These are phyloP conservation scores for Xylariaceae sp. DNA, from an alignment of 2,329 filamentous ascomycete genomes.

Conservation along the genomic window DNA sequence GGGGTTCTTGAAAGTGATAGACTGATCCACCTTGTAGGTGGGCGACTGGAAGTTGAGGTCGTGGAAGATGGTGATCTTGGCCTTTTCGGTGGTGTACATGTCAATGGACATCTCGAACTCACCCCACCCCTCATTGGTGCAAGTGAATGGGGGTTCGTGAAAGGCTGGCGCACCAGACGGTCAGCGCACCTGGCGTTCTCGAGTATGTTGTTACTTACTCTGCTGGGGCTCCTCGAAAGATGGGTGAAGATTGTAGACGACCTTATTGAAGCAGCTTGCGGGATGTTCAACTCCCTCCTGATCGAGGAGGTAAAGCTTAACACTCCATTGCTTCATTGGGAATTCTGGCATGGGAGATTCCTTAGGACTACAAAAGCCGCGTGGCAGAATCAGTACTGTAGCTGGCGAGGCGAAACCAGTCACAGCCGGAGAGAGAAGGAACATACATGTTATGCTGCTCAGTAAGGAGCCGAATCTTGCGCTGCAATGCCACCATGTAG, in stretches of 20 bases:
- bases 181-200: constrained; percentile 23
- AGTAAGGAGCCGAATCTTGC: constrained; percentile 90
- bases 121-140: constrained; percentile 95
- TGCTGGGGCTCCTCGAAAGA: constrained; percentile 88
- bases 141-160: constrained; percentile 84
- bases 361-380: constrained; percentile 65
- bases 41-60: constrained; percentile 89
- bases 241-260: constrained; percentile 89
- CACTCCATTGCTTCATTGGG: constrained; percentile 91
- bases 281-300: constrained; percentile 84
- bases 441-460: constrained; percentile 87
- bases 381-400: constrained; percentile 28
- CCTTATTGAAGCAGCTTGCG: constrained; percentile 88
- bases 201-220: constrained; percentile 61
- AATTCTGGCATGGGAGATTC: constrained; percentile 84
- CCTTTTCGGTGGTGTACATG: constrained; percentile 83
- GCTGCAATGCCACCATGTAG: constrained; percentile 60
- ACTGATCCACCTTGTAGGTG: constrained; percentile 82
- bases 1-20: constrained; percentile 88
- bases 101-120: constrained; percentile 96
- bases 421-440: background rate
- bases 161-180: constrained; percentile 60
- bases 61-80: constrained; percentile 79
- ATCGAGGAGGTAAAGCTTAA: constrained; percentile 83
- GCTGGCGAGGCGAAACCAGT: background rate